Conservation (phyloP, 169 alveolate species). For the Perkinsus chesapeaki region DNA sequence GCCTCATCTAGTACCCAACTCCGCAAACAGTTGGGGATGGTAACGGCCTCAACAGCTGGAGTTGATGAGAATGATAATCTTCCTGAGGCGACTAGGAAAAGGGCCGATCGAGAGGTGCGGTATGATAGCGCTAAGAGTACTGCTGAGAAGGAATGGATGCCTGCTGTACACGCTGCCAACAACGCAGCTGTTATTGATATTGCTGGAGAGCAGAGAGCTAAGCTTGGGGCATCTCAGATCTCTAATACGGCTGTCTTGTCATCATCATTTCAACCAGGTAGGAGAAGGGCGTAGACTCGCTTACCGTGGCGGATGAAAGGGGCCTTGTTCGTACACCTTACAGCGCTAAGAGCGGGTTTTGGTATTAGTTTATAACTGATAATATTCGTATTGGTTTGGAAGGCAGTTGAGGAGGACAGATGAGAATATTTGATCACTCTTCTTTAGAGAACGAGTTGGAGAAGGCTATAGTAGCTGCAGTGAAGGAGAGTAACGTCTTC, state of each 20-base stretch:
- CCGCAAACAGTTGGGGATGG: neutral
- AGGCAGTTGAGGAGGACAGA: no score
- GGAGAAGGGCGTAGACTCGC: neutral
- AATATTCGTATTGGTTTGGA: no score
- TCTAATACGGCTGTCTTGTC: neutral
- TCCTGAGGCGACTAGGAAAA: neutral
- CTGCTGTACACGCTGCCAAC: neutral
- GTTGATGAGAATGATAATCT: neutral
- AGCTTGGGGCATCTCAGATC: neutral
- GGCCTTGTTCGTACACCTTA: no score
- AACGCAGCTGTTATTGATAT: neutral
- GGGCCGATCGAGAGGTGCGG: neutral
- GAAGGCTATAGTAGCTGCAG: neutral
- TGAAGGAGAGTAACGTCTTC: neutral
- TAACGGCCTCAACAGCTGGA: neutral
- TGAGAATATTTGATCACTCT: neutral
- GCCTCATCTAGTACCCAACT: neutral
- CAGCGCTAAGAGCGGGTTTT: no score
- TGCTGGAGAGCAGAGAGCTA: neutral
- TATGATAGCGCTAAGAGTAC: neutral
- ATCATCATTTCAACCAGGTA: neutral
- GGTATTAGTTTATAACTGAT: no score
- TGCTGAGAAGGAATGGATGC: neutral
- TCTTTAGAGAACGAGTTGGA: neutral
- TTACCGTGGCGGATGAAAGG: neutral